These are phyloP conservation scores for Coemansia sp. DNA, from an alignment of 192 early-diverging fungal genomes.

Conservation along the genomic window DNA sequence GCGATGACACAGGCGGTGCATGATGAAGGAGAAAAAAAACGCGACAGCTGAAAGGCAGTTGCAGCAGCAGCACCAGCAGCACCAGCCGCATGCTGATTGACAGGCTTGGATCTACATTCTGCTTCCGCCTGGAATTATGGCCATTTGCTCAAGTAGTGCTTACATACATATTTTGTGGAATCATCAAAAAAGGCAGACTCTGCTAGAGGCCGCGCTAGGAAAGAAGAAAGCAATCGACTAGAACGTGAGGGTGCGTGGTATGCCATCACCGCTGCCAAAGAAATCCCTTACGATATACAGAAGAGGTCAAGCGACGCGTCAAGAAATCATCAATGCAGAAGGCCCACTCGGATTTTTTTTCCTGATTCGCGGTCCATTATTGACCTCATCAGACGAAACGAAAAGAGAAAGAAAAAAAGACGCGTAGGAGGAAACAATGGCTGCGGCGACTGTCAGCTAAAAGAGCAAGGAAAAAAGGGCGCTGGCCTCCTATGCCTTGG, in stretches of 20 bases:
- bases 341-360: neutral
- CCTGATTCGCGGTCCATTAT: neutral
- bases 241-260: neutral
- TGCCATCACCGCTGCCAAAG: neutral
- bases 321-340: slow-evolving; percentile 2
- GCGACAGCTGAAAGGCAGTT: neutral
- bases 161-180: neutral
- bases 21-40: neutral
- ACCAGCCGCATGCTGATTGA: neutral
- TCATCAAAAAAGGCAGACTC: neutral
- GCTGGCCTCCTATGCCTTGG: slow-evolving; percentile 10
- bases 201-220: neutral
- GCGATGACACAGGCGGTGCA: neutral
- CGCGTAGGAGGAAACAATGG: neutral
- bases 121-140: neutral
- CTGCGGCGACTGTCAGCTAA: slow-evolving; percentile 1
- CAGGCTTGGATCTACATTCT: neutral
- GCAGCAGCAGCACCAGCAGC: no score
- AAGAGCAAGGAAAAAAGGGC: neutral
- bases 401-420: neutral
- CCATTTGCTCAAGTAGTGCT: neutral
- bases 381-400: neutral
- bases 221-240: neutral
- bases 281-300: neutral
- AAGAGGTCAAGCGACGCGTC: slow-evolving; percentile 8